These are phyloP conservation scores for Botrytis aclada DNA, from an alignment of 2,329 filamentous ascomycete genomes.

Conservation along the genomic window DNA sequence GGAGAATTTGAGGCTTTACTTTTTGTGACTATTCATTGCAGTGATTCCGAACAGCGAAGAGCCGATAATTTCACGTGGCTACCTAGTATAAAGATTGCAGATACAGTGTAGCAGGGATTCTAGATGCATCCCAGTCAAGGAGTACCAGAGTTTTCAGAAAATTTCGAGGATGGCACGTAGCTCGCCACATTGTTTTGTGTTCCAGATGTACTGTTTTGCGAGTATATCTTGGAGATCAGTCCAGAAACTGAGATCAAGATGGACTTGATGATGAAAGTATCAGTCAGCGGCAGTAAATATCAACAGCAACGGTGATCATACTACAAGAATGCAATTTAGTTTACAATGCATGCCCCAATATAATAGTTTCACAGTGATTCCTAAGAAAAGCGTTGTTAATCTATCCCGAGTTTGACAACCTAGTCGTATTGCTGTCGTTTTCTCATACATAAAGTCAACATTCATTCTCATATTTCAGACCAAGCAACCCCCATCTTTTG, in stretches of 20 bases:
- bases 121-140: background rate
- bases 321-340: background rate
- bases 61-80: background rate
- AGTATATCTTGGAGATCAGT: background rate
- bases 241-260: background rate
- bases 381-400: background rate
- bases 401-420: background rate
- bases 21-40: background rate
- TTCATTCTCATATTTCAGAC: background rate
- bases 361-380: background rate
- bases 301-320: background rate
- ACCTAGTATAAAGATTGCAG: accelerated
- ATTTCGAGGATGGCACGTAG: background rate
- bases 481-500: background rate
- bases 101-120: background rate
- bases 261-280: background rate
- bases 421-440: background rate
- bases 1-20: background rate
- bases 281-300: background rate
- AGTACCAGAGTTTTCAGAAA: background rate
- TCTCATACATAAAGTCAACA: background rate
- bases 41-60: background rate
- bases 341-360: background rate
- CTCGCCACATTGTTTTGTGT: background rate
- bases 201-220: background rate